phyloP scores from a whole-genome alignment of 129 eudicot species.

The Rutidosis leptorrhynchoides region DNA sequence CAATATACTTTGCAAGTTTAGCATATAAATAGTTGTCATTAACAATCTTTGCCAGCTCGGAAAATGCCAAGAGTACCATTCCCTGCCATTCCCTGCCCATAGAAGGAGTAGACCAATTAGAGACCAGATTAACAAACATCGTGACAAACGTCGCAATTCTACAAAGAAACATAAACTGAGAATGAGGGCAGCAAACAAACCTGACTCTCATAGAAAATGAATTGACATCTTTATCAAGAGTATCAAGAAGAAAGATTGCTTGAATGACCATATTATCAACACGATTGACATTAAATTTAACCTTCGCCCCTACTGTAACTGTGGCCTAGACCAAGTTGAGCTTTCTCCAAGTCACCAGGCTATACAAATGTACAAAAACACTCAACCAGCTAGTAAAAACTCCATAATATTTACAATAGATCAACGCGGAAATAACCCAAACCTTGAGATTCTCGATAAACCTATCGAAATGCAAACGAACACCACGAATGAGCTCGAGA shows the following conservation, averaged over 20 bases:
- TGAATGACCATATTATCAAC: slow-evolving; percentile 90
- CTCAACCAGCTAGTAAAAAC: neutral
- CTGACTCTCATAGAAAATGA: too few species aligned
- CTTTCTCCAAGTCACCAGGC: slow-evolving; percentile 92
- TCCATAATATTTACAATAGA: too few species aligned
- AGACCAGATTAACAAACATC: neutral
- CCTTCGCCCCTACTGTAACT: slow-evolving; percentile 93
- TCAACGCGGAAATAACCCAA: neutral
- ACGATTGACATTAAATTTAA: slow-evolving; percentile 87
- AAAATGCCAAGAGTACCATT: slow-evolving; percentile 95
- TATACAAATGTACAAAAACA: slow-evolving; percentile 25
- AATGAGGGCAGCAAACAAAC: slow-evolving; percentile 32
- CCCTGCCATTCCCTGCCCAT: slow-evolving; percentile 83
- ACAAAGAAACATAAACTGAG: neutral
- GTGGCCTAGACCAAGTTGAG: too few species aligned
- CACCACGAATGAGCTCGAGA: slow-evolving; percentile 86
- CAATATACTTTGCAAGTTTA: slow-evolving; percentile 65
- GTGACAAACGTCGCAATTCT: neutral
- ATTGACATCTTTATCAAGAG: too few species aligned
- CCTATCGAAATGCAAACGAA: slow-evolving; percentile 66
- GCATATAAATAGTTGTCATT: slow-evolving; percentile 93
- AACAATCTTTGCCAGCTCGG: too few species aligned
- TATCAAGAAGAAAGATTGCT: too few species aligned
- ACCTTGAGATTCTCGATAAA: slow-evolving; percentile 78
- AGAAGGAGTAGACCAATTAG: neutral